phyloP scores from a whole-genome alignment of 2,329 filamentous ascomycete species.

The Colletotrichum neosansevieriae region DNA sequence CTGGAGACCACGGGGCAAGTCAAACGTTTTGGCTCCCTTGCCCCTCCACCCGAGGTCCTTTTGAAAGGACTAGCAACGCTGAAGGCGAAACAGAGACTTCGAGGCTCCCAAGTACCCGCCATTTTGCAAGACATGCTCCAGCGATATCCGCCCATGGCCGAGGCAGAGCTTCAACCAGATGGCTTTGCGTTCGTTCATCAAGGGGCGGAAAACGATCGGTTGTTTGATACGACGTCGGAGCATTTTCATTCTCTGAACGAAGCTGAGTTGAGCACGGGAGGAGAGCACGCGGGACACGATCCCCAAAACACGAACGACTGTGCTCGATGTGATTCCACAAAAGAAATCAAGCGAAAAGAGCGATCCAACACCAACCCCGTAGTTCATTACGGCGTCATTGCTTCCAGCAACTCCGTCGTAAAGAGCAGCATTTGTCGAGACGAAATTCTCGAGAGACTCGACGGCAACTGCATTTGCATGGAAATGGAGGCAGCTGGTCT shows the following conservation, averaged over 20 bases:
- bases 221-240: slow-evolving; percentile 31
- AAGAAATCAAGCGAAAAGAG: slow-evolving; percentile 19
- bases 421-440: slow-evolving; percentile 51
- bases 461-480: slow-evolving; percentile 22
- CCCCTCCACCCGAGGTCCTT: slow-evolving; percentile 27
- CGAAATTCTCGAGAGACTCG: slow-evolving; percentile 24
- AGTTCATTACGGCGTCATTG: slow-evolving; percentile 45
- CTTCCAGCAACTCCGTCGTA: slow-evolving; percentile 52
- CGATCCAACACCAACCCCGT: slow-evolving; percentile 6
- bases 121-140: slow-evolving; percentile 32
- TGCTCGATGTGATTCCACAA: slow-evolving; percentile 27
- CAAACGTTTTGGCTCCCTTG: slow-evolving; percentile 30
- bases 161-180: slow-evolving; percentile 7
- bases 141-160: slow-evolving; percentile 30
- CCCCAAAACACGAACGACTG: no score
- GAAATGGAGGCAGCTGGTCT: slow-evolving; percentile 50
- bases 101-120: slow-evolving; percentile 17
- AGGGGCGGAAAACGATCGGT: slow-evolving; percentile 37
- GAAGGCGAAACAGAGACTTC: slow-evolving; percentile 21
- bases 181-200: slow-evolving; percentile 32
- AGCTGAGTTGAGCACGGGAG: no score
- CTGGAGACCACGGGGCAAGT: not conserved
- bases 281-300: no score
- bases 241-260: no score
- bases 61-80: slow-evolving; percentile 27